Base-by-base conservation (phyloP, 345 rosid species). In the Lepidium africanum region DNA sequence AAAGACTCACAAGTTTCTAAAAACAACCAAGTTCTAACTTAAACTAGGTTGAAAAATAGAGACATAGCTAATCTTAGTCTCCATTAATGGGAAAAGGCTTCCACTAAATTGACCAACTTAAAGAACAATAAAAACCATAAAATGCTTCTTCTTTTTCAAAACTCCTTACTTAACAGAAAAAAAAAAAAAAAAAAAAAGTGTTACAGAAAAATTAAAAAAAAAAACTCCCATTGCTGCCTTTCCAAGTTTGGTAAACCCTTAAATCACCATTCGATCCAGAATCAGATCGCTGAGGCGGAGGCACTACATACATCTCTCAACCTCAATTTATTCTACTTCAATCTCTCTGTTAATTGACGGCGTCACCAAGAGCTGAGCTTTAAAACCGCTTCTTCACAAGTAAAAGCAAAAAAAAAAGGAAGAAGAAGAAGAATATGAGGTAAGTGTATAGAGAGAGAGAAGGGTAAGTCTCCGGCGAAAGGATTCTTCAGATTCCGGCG, bases 191-290 rank as follows among this genome's bases (percentile, higher is more conserved):
- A 33, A 10, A 23, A 10, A 12, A 25, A 25, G 4, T 2, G 46
- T 13, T 50, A 15, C 39, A 1, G n/a, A 43, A 35, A 11, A 27
- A 4, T n/a, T 2, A 2, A 40, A 2, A 30, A 19, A 6, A 46
- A 53, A 32, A 69, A 41, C 91, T 86, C 67, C 87, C 97, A 82
- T 94, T 91, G 78, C 91, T 91, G 74, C 90, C 97, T 83, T 89
- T 91, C 99, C 99, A 94, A 69, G 79, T 81, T 76, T 87, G 91
- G 79, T 89, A 91, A 76, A 88, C 89, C 75, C 79, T 79, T 59
- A 73, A 84, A 82, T 83, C 91, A 68, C 59, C 78, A 56, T 65
- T 71, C 50, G 89, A 79, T 77, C 87, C 87, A 41, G 66, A 77
- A 83, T 90, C 94, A 75, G 90, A 81, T 75, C 86, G 67, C 80